phyloP scores from a whole-genome alignment of 2,329 filamentous ascomycete genomes.

The Pseudofabraea citricarpa region DNA sequence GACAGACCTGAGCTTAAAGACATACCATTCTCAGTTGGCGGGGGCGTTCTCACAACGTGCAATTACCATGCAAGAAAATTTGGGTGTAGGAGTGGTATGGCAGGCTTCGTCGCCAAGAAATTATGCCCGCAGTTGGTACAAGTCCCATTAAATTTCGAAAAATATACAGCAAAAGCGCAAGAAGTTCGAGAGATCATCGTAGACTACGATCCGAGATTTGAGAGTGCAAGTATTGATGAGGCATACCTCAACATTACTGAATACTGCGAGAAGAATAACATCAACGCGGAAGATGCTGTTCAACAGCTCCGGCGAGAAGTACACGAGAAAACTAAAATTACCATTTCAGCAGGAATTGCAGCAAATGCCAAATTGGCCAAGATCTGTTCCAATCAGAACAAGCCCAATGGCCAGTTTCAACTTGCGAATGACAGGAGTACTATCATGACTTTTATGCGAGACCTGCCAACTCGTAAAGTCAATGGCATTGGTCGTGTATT shows the following conservation, averaged over 20 bases:
- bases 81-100: conserved; percentile 93
- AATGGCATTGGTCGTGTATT: conserved; percentile 94
- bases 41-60: conserved; percentile 59
- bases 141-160: conserved; percentile 80
- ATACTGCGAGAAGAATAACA: conserved; percentile 67
- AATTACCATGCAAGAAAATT: conserved; percentile 91
- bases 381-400: conserved; percentile 92
- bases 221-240: conserved; percentile 93
- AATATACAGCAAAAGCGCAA: conserved; percentile 84
- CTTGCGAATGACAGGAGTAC: conserved; percentile 66
- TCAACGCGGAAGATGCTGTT: conserved; percentile 69
- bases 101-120: conserved; percentile 90
- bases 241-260: conserved; percentile 92
- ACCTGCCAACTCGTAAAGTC: conserved; percentile 81
- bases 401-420: conserved; percentile 87
- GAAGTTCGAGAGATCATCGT: conserved; percentile 80
- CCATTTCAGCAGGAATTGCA: conserved; percentile 90
- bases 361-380: conserved; percentile 92
- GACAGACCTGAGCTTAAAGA: conserved; percentile 79
- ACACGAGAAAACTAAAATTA: conserved; percentile 71
- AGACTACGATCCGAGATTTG: conserved; percentile 85
- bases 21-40: conserved; percentile 86
- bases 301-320: conserved; percentile 74
- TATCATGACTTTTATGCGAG: conserved; percentile 82
- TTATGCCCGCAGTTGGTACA: conserved; percentile 82